Percentiles rank a stretch among this genome's conserved stretches.
Conservation (phyloP, 129 eudicot species). For the Chrysanthemum makinoi region DNA sequence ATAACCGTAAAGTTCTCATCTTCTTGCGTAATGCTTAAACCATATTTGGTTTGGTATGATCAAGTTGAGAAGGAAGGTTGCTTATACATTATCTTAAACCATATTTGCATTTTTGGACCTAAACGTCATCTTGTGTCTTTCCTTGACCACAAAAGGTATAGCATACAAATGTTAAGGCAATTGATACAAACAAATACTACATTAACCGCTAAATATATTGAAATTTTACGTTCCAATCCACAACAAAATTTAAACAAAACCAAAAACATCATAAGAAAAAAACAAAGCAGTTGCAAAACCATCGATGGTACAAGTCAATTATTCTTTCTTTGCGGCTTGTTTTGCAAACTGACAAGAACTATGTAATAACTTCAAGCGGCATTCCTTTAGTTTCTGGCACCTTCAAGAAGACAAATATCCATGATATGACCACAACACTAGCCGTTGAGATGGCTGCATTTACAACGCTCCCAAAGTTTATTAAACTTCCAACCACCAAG, state of each 20-base stretch:
- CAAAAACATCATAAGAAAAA: conserved; percentile 18
- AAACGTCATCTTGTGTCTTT: background rate
- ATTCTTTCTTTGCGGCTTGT: conserved; percentile 41
- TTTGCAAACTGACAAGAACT: conserved; percentile 92
- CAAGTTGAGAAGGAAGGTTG: background rate
- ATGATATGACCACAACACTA: conserved; percentile 64
- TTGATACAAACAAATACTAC: conserved; percentile 26
- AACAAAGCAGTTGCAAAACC: conserved; percentile 22
- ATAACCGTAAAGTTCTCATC: background rate
- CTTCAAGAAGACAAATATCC: conserved; percentile 82
- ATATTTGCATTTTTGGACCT: conserved; percentile 9
- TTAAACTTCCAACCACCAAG: conserved; percentile 57
- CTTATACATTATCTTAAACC: background rate
- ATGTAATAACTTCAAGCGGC: conserved; percentile 95
- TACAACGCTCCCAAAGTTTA: conserved; percentile 48
- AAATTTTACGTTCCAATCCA: conserved; percentile 28
- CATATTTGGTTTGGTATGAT: background rate
- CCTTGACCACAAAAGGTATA: conserved; percentile 20
- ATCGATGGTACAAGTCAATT: conserved; percentile 11
- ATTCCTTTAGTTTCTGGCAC: conserved; percentile 98
- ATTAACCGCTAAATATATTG: conserved; percentile 15
- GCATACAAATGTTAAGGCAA: conserved; percentile 14
- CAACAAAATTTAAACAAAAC: conserved; percentile 35
- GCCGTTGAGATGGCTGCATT: conserved; percentile 70
- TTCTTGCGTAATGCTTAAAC: background rate